Evolutionary conservation across 2,329 filamentous ascomycete species (phyloP).

Genomic region (Cryphonectria japonica): DNA sequence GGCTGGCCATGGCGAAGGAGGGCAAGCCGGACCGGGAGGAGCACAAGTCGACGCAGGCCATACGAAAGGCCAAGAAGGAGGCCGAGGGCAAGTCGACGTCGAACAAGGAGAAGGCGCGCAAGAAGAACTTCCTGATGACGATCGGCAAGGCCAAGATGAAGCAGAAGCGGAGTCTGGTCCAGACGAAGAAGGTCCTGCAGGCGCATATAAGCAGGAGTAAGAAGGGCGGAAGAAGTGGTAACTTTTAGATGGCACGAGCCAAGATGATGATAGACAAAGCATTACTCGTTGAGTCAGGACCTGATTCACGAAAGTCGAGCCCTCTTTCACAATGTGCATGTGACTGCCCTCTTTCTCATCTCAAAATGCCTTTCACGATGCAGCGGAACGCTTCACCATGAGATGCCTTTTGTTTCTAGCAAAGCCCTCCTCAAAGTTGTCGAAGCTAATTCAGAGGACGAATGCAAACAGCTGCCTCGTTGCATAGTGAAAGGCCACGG

Average conservation of each 20-base stretch:
- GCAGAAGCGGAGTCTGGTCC: conserved; percentile 89
- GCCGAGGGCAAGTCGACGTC: conserved; percentile 92
- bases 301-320: neutral
- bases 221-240: conserved; percentile 80
- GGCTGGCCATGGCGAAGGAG: conserved; percentile 79
- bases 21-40: conserved; percentile 77
- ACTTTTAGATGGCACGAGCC: conserved; percentile 46
- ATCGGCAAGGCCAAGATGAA: conserved; percentile 94
- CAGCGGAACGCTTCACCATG: neutral
- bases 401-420: neutral
- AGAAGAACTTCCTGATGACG: conserved; percentile 99
- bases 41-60: conserved; percentile 84
- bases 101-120: conserved; percentile 93
- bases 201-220: conserved; percentile 84
- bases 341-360: neutral
- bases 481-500: too few species aligned
- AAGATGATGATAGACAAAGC: conserved; percentile 18
- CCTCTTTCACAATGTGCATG: neutral
- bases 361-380: neutral
- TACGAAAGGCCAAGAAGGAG: conserved; percentile 84
- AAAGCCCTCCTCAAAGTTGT: too few species aligned
- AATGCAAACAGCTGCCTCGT: too few species aligned
- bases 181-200: conserved; percentile 79
- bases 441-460: too few species aligned
- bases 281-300: neutral